A percentile compares a stretch with the other conserved stretches of the same genome.
phyloP scores from a whole-genome alignment of 2,329 filamentous ascomycete species.

The Aspergillus neoniger region DNA sequence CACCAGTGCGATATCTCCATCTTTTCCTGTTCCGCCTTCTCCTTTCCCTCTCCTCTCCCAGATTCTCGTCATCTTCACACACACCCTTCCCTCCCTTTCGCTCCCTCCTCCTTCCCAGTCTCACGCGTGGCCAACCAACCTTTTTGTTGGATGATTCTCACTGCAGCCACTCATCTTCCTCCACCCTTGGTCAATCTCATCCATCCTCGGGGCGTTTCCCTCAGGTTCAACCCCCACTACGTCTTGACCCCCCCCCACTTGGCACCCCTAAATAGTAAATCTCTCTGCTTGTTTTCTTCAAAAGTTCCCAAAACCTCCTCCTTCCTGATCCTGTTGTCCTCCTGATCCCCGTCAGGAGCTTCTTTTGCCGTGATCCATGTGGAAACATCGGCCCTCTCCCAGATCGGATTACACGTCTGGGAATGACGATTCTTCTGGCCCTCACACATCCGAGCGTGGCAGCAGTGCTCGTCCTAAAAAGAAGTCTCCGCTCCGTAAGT shows the following conservation, averaged over 20 bases:
- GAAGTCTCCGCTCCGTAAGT: slow-evolving; percentile 35
- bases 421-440: slow-evolving; percentile 36
- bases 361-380: slow-evolving; percentile 35
- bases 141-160: not conserved
- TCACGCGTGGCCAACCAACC: not conserved
- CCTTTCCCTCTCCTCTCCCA: slow-evolving; percentile 1
- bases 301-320: not conserved
- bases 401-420: slow-evolving; percentile 43
- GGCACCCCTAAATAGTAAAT: slow-evolving; percentile 18
- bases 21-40: slow-evolving; percentile 13
- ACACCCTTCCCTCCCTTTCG: not conserved
- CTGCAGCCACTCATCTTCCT: not conserved
- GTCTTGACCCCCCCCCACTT: slow-evolving; percentile 14
- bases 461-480: slow-evolving; percentile 42
- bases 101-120: slow-evolving; percentile 1
- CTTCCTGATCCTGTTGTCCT: slow-evolving; percentile 20
- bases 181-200: slow-evolving; percentile 4
- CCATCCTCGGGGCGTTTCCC: not conserved
- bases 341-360: slow-evolving; percentile 18
- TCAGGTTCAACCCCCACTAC: slow-evolving; percentile 13
- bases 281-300: slow-evolving; percentile 8
- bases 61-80: slow-evolving; percentile 4
- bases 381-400: slow-evolving; percentile 44
- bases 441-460: slow-evolving; percentile 35
- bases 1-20: slow-evolving; percentile 22